phyloP scores from a whole-genome alignment of 768 basidiomycete genomes.

The Trametes villosa region DNA sequence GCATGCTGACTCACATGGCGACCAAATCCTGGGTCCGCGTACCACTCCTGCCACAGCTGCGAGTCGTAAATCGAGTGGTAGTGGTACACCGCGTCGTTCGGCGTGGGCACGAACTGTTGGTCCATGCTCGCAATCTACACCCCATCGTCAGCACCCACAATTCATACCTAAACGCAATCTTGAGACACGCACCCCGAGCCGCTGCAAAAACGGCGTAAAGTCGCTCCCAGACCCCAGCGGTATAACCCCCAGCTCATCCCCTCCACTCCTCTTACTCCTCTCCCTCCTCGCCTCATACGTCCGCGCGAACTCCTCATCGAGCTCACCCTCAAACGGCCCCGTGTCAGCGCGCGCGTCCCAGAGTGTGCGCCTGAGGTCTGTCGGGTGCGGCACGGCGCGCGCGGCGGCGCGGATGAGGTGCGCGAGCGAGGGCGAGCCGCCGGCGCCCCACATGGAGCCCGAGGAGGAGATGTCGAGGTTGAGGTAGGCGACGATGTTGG shows the following conservation, averaged over 20 bases:
- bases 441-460: conserved; percentile 45
- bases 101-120: conserved; percentile 41
- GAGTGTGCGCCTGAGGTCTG: conserved; percentile 60
- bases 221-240: conserved; percentile 88
- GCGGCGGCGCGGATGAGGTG: conserved; percentile 73
- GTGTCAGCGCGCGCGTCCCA: conserved; percentile 77
- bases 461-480: conserved; percentile 55
- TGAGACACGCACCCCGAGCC: conserved; percentile 65
- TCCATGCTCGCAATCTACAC: conserved; percentile 41
- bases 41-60: conserved; percentile 61
- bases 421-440: conserved; percentile 81
- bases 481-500: conserved; percentile 82
- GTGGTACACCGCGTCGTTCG: conserved; percentile 56
- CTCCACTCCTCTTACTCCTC: no score
- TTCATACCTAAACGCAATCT: conserved; percentile 24
- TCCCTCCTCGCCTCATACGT: conserved; percentile 47
- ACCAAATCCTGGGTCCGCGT: conserved; percentile 64
- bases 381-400: conserved; percentile 74
- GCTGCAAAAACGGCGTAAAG: conserved; percentile 89
- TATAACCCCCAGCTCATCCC: conserved; percentile 42
- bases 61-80: conserved; percentile 66
- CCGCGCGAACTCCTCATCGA: conserved; percentile 48
- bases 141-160: not conserved
- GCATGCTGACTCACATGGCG: conserved; percentile 50
- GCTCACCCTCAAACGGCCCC: conserved; percentile 50